Percentiles rank a stretch among this genome's conserved stretches.
phyloP scores from a whole-genome alignment of 202 grass and related monocot species.

The Setaria italica region DNA sequence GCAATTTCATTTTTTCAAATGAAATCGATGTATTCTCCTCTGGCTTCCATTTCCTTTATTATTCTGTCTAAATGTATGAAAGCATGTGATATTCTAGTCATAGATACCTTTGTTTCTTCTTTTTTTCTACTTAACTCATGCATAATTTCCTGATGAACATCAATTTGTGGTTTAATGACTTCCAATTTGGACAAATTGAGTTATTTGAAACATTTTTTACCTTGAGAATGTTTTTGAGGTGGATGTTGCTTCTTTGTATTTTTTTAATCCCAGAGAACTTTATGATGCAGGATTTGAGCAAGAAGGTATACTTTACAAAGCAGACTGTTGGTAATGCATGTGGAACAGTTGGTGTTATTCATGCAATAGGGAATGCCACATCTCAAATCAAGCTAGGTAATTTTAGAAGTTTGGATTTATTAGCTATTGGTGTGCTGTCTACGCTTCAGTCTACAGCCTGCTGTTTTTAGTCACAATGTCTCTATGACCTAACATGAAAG shows the following conservation, averaged over 20 bases:
- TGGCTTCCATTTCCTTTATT: slow-evolving; percentile 19
- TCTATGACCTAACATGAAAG: background rate
- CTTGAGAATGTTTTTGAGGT: background rate
- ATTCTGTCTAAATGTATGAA: slow-evolving; percentile 13
- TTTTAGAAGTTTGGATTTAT: slow-evolving; percentile 8
- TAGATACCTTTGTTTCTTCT: background rate
- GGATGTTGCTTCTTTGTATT: background rate
- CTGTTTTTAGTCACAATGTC: slow-evolving; percentile 28
- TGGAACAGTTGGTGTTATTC: slow-evolving; percentile 95
- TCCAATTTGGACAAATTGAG: background rate
- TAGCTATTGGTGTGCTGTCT: background rate
- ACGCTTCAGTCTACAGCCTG: background rate
- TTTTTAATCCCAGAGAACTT: slow-evolving; percentile 36
- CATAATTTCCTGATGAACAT: slow-evolving; percentile 10
- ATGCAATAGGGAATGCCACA: slow-evolving; percentile 86
- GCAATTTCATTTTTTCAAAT: slow-evolving; percentile 14
- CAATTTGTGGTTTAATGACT: background rate
- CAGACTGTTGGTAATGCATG: slow-evolving; percentile 99
- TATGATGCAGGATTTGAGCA: slow-evolving; percentile 62
- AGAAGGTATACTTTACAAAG: slow-evolving; percentile 90
- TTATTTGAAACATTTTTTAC: slow-evolving; percentile 3
- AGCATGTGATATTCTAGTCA: background rate
- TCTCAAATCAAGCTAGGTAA: slow-evolving; percentile 92
- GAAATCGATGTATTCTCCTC: background rate
- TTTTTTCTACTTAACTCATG: background rate